Base-by-base conservation (phyloP, 345 rosid genomes). In the Ceriops tagal region DNA sequence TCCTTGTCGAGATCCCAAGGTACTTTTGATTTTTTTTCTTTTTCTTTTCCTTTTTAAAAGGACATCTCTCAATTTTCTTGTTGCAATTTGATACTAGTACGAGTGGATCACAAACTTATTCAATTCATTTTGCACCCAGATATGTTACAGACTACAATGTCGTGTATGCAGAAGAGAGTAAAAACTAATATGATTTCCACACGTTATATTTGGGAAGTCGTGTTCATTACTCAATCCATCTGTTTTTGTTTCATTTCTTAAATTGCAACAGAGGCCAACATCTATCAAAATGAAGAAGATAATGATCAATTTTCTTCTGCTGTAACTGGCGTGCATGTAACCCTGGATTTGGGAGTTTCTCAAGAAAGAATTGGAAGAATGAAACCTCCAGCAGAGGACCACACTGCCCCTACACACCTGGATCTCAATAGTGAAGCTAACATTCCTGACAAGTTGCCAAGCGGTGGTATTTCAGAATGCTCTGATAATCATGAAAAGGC, bases 401-500 rank as follows among this genome's bases (percentile, higher is more conserved):
- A 65, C 58, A 46, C 28, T 72, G 67, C 63, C 52, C 37, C 75
- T 6, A 65, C 20, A 53, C 58, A 70, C 55, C 73, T 86, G 63
- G 87, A 80, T 78, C 87, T 80, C 66, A 81, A 80, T 63, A 66
- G 74, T 55, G 85, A 74, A 60, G 74, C 64, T 65, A 64, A 73
- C 47, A 24, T 52, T 34, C 47, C 61, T 39, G 52, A 58, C 69
- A 47, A 37, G 32, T 74, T 73, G 21, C 59, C 56, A 10, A 27
- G 61, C 34, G 31, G 59, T 24, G 76, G 26, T 24, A 39, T 73
- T 64, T 69, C 60, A 30, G 65, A 70, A 72, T 49, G 58, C 62
- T 59, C 56, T 58, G 77, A 80, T 60, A 68, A 67, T 58, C 51
- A 31, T 28, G 73, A 71, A 8, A 70, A 80, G 27, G 57, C 37